phyloP scores from a whole-genome alignment of 352 stramenopile genomes.

The Globisporangium yorkense region DNA sequence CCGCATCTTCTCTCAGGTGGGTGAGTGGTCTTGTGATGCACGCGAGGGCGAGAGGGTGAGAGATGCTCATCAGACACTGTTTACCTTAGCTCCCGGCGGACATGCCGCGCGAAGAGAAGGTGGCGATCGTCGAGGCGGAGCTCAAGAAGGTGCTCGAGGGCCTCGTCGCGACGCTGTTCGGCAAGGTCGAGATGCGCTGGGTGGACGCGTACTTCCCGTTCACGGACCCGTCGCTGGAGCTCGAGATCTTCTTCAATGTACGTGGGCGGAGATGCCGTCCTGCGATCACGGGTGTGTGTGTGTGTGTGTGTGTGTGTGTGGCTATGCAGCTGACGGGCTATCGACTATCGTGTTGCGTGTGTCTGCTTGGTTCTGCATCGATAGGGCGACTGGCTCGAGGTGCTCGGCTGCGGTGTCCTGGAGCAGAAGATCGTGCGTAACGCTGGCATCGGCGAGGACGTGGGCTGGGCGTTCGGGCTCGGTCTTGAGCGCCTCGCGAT shows the following conservation, averaged over 20 bases:
- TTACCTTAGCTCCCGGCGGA: constrained; percentile 27
- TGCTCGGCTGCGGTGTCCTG: constrained; percentile 97
- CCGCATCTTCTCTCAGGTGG: constrained; percentile 89
- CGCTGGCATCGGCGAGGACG: constrained; percentile 72
- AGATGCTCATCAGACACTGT: background rate
- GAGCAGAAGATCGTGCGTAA: constrained; percentile 93
- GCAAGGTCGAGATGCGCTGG: constrained; percentile 95
- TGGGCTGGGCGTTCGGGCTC: constrained; percentile 98
- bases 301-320: no score
- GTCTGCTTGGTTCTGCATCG: background rate
- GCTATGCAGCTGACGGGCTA: background rate
- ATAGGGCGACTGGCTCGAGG: constrained; percentile 96
- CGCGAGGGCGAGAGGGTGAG: background rate
- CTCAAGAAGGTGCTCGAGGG: constrained; percentile 95
- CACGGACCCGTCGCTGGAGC: constrained; percentile 96
- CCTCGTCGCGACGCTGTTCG: constrained; percentile 90
- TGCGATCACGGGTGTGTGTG: no score
- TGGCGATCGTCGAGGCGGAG: constrained; percentile 86
- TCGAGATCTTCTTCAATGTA: constrained; percentile 97
- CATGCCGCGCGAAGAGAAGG: constrained; percentile 64
- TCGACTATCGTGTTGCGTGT: background rate
- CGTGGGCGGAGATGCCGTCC: background rate
- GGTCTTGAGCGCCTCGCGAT: constrained; percentile 98
- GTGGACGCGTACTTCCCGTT: constrained; percentile 99
- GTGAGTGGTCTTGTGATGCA: background rate